Percentiles rank a stretch among this genome's conserved stretches.
Evolutionary conservation across 345 rosid genomes (phyloP).

Genomic region (Salix exigua): DNA sequence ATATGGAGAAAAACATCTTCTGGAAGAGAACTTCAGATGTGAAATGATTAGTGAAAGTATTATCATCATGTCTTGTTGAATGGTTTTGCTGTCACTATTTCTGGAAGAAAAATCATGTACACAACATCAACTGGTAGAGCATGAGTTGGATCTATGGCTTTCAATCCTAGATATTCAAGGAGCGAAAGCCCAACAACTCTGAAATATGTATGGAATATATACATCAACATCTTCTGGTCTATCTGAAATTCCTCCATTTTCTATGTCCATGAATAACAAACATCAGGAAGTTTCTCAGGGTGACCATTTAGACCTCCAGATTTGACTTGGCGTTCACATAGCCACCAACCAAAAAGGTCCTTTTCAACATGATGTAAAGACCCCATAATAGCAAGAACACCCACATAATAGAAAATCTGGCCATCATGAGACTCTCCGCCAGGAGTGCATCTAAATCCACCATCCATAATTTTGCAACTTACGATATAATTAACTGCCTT

Average conservation of each 20-base stretch:
- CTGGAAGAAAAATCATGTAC: slow-evolving; percentile 44
- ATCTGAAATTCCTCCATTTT: slow-evolving; percentile 86
- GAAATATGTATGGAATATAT: slow-evolving; percentile 79
- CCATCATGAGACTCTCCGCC: slow-evolving; percentile 95
- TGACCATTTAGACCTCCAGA: slow-evolving; percentile 84
- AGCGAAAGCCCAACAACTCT: slow-evolving; percentile 91
- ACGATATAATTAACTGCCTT: slow-evolving; percentile 73
- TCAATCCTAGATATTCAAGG: slow-evolving; percentile 78
- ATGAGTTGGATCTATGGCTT: slow-evolving; percentile 81
- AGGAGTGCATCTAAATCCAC: slow-evolving; percentile 95
- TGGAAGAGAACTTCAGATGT: neutral
- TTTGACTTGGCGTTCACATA: slow-evolving; percentile 79
- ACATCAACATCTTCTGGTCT: slow-evolving; percentile 86
- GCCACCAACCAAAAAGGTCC: slow-evolving; percentile 98
- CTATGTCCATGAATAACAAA: slow-evolving; percentile 82
- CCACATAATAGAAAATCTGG: slow-evolving; percentile 83
- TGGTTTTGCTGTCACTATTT: slow-evolving; percentile 15
- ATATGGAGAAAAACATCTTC: neutral
- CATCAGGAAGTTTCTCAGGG: slow-evolving; percentile 95
- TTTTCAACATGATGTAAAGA: slow-evolving; percentile 77
- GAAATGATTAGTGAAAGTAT: neutral
- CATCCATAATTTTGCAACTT: slow-evolving; percentile 87
- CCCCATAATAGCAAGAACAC: slow-evolving; percentile 85
- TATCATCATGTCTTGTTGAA: neutral
- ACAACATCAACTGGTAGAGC: slow-evolving; percentile 85